These are phyloP conservation scores for Chloris gayana DNA, from an alignment of 176 grass and related monocot species.

Conservation along the genomic window DNA sequence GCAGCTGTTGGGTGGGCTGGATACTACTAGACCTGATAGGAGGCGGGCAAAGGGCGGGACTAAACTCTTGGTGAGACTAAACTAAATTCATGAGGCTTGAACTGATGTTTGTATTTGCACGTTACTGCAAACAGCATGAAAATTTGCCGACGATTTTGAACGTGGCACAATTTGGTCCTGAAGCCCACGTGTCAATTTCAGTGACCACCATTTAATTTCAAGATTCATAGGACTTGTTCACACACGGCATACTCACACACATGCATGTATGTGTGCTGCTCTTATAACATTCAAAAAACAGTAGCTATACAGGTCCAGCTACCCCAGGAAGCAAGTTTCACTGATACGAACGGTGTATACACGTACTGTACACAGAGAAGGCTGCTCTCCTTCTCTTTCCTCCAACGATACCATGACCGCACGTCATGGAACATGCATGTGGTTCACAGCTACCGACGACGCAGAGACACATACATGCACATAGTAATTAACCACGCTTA, in stretches of 20 bases:
- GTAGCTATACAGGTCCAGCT: constrained; percentile 22
- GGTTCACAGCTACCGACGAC: background rate
- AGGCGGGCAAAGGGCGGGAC: background rate
- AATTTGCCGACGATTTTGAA: background rate
- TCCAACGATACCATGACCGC: background rate
- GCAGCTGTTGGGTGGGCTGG: too few species aligned
- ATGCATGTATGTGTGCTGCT: background rate
- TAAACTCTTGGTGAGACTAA: too few species aligned
- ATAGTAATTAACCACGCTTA: background rate
- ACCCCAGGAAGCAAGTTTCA: constrained; percentile 25
- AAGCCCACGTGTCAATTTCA: background rate
- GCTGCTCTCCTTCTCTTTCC: background rate
- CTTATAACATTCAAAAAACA: background rate
- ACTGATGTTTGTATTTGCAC: background rate
- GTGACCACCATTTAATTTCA: background rate
- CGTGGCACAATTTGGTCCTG: background rate
- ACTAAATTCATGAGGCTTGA: background rate
- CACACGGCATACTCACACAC: background rate
- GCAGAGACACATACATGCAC: background rate
- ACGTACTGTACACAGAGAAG: background rate
- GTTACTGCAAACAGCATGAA: background rate
- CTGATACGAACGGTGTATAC: background rate
- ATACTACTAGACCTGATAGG: background rate
- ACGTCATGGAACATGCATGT: background rate
- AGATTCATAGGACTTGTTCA: background rate